Conservation (phyloP, 129 eudicot genomes). For the Glebionis coronaria region DNA sequence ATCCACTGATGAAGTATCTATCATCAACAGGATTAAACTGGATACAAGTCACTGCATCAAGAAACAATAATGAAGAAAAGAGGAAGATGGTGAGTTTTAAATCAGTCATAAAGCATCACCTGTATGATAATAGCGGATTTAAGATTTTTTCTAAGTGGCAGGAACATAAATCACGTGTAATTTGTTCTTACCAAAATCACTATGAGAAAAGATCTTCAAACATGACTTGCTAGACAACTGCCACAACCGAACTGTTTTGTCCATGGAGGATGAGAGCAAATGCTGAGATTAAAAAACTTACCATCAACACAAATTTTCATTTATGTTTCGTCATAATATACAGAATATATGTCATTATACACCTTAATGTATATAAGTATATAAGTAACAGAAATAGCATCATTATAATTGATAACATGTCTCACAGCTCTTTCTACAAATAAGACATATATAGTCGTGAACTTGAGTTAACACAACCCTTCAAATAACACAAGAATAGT, state of each 20-base stretch:
- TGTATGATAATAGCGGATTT: too few species aligned
- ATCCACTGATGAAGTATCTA: conserved; percentile 92
- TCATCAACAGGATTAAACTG: conserved; percentile 98
- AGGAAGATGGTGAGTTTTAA: neutral
- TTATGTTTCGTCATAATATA: conserved; percentile 9
- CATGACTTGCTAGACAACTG: conserved; percentile 84
- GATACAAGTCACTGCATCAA: conserved; percentile 89
- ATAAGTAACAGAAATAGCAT: neutral
- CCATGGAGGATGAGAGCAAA: conserved; percentile 98
- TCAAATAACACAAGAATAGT: neutral
- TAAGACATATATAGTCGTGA: neutral
- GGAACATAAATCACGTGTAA: neutral
- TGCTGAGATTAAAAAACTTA: conserved; percentile 48
- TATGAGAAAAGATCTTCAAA: conserved; percentile 91
- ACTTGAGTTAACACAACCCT: conserved; percentile 4
- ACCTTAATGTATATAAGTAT: neutral
- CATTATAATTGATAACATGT: neutral
- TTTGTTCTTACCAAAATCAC: conserved; percentile 79
- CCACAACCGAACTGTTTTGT: conserved; percentile 97
- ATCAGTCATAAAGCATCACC: conserved; percentile 1
- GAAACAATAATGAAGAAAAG: conserved; percentile 18
- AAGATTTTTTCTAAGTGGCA: conserved; percentile 2
- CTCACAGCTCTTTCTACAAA: conserved; percentile 11
- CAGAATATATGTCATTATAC: neutral
- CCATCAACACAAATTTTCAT: conserved; percentile 1